Evolutionary conservation across 1,284 basidiomycete species (phyloP), one percentile per base, ranked within the genome.

Genomic region (Garcileccinum viscosum): DNA sequence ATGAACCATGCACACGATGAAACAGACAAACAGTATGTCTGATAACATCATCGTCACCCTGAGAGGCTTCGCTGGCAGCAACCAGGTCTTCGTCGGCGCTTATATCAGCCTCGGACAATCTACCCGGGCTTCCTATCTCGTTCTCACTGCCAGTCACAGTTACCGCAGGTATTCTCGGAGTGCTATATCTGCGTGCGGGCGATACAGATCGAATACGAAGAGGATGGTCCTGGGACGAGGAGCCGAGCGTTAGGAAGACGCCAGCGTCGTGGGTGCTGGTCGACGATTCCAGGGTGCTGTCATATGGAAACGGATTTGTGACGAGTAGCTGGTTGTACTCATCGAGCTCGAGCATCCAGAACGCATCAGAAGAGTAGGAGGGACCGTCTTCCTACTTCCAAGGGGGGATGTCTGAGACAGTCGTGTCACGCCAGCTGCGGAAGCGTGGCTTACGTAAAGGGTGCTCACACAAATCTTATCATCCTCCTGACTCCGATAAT

Each of bases 331-430:
- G 67, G 38, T 63, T 6, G 71, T 37, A 72, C 74, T 72, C 76
- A 74, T 74, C 75, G 38, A 65, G 24, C 63, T 72, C n/a, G 62
- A 58, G 75, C 74, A 75, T 75, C 72, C 76, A 78, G 63, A 50
- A 47, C 33, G 32, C 72, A 74, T 74, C 1, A 75, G 73, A 68
- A 64, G 65, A 40, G 50, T 50, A 63, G 47, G 33, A 62, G 38
- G 2, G 30, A 7, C 24, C 15, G 38, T 30, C 59, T 72, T 59
- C 50, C 32, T 56, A 50, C 64, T 58, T 56, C 27, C 27, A 30
- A 30, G 53, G 53, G 50, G 35, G 53, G 50, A 30, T 44, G 19
- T 30, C n/a, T n/a, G n/a, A n/a, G n/a, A n/a, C n/a, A 5, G 27
- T 32, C 58, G 30, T 15, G 32, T 33, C n/a, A n/a, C n/a, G n/a